Evolutionary conservation across 768 basidiomycete genomes (phyloP), one percentile per base, ranked within the genome.

Genomic region (Naganishia antarctica): DNA sequence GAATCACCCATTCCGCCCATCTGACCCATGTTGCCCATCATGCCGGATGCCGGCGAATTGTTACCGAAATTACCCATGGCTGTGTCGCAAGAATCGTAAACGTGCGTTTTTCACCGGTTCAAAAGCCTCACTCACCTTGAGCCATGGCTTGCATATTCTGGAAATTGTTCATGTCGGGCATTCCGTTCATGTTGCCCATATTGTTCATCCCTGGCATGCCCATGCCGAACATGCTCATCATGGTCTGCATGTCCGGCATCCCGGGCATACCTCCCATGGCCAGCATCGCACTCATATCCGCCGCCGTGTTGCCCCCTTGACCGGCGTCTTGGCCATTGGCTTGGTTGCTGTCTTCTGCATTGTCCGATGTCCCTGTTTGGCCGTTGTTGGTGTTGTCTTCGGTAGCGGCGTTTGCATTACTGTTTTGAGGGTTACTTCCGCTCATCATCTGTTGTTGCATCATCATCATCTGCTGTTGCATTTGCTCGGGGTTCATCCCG

Each of bases 261-360:
- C 69, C 66, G 29, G 67, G 80, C 84, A 90, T 90, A 71, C 79
- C 79, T 25, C 53, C 86, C 8, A 88, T 86, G 85, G 91, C 88
- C 60, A 90, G 87, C 87, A 90, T 90, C 65, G 86, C 85, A 41
- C 89, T 86, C 63, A 90, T 81, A 64, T 91, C 90, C 0, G 84
- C 9, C 89, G 90, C 41, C 34, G 34, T 15, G 34, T 37, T 37
- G 92, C 82, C 34, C 84, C 85, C 29, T 85, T 81, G 64, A 71
- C 74, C 28, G 73, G 75, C 0, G 62, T 68, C 65, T 71, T 68
- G 49, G 4, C 6, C n/a, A n/a, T n/a, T n/a, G 6, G 31, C 31
- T 28, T 57, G 21, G 23, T 41, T n/a, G 26, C 53, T 21, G 72
- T 49, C 29, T 69, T 59, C 5, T 66, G 66, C 67, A 71, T 73